Base-by-base conservation (phyloP, 1,139 yeast genomes). In the Hyphopichia burtonii region DNA sequence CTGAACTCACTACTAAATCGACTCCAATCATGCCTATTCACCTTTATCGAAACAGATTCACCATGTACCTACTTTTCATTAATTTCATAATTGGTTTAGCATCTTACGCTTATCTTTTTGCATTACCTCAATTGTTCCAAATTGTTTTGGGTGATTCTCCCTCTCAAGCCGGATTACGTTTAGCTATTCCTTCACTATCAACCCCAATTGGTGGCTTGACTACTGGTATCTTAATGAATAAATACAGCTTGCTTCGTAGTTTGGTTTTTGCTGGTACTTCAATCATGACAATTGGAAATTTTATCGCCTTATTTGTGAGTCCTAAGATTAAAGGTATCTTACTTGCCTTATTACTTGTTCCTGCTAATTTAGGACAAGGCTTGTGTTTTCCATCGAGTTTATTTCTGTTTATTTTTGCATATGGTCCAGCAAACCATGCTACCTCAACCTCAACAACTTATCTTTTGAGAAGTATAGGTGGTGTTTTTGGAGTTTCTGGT, bases 291-390 rank as follows among this genome's bases (percentile, higher is more conserved):
- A 7, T 64, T 2, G 74, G 75, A 3, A 68, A 69, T 41, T 53
- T 53, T 17, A 37, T 65, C 20, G 64, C 63, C 1, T 48, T 67
- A 11, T 44, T 55, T 3, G 56, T 71, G 3, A 52, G 56, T 2
- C 46, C 49, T 10, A 39, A 42, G 0, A 48, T 56, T 19, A 58
- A 64, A 1, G 47, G 54, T 11, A 55, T 63, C 59, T 36, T 56
- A 5, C 45, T 63, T 7, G 56, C 56, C 41, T 25, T 66, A 2
- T 47, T 63, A 14, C 46, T 61, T 15, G 41, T 69, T 16, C 71
- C 75, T 1, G 68, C 73, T 3, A 70, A 68, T 44, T 44, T 68
- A 14, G 75, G 76, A 2, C 68, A 67, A 39, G 76, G 76, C 12
- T 52, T 68, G 44, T 63, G 65, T 2, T 69, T 62, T 43, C 75